Conservation (phyloP, 305 asterid genomes). For the Fraxinus xanthoxyloides region DNA sequence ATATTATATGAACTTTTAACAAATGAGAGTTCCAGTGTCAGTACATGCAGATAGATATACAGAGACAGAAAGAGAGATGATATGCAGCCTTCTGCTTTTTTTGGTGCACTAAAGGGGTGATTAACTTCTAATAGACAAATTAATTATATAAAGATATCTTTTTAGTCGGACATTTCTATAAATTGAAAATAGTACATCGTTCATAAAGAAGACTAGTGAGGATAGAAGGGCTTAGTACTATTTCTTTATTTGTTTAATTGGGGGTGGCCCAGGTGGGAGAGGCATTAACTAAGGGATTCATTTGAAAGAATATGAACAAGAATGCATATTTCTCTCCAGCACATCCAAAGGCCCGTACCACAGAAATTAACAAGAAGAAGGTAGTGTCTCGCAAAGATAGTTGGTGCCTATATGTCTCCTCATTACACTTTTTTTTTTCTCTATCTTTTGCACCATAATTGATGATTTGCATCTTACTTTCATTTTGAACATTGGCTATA, state of each 20-base stretch:
- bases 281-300: neutral
- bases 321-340: neutral
- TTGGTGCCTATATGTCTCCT: neutral
- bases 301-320: neutral
- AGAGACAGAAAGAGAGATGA: neutral
- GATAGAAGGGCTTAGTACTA: neutral
- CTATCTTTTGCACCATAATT: neutral
- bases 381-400: neutral
- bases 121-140: neutral
- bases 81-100: neutral
- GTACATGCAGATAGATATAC: neutral
- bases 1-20: neutral
- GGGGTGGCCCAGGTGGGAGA: neutral
- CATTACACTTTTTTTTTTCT: neutral
- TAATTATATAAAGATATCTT: neutral
- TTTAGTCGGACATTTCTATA: neutral
- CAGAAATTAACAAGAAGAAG: neutral
- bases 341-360: neutral
- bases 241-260: neutral
- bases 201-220: neutral
- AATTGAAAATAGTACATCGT: neutral
- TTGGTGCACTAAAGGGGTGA: neutral
- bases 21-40: neutral
- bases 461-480: neutral
- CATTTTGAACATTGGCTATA: neutral